Conservation (phyloP, 2,329 filamentous ascomycete species). For the Colletotrichum gigasporum region DNA sequence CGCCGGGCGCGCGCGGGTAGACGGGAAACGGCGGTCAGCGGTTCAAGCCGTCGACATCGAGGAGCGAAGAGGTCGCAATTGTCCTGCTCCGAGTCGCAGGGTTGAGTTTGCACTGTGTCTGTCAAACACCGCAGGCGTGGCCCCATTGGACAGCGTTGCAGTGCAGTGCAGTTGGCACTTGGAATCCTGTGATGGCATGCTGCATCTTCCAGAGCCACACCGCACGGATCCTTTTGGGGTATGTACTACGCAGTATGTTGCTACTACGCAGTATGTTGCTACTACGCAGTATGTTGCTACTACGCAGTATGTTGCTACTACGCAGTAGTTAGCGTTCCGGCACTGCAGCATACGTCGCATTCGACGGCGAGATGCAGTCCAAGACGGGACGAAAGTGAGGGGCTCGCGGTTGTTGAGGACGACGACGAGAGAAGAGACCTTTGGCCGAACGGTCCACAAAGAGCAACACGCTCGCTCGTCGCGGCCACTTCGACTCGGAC, state of each 20-base stretch:
- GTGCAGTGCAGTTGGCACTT: neutral
- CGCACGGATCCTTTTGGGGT: neutral
- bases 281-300: too few relatives aligned
- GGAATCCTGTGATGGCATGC: neutral
- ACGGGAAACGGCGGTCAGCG: conserved; percentile 3
- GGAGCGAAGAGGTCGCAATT: neutral
- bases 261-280: too few relatives aligned
- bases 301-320: too few relatives aligned
- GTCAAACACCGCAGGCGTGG: neutral
- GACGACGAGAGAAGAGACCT: neutral
- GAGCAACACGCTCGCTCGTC: neutral
- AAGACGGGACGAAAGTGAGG: conserved; percentile 3
- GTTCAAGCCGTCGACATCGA: neutral
- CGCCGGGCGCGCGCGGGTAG: too few relatives aligned
- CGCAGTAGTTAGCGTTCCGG: conserved; percentile 3
- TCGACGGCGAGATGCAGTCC: neutral
- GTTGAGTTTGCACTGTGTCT: neutral
- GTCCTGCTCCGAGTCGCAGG: neutral
- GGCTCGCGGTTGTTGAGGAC: neutral
- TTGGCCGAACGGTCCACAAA: neutral
- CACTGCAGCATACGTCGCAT: conserved; percentile 1
- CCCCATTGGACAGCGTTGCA: neutral
- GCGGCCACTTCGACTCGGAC: neutral
- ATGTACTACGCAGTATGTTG: too few relatives aligned
- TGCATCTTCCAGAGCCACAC: neutral